These are phyloP conservation scores for Crucihimalaya himalaica DNA, from an alignment of 345 rosid genomes.

Conservation along the genomic window DNA sequence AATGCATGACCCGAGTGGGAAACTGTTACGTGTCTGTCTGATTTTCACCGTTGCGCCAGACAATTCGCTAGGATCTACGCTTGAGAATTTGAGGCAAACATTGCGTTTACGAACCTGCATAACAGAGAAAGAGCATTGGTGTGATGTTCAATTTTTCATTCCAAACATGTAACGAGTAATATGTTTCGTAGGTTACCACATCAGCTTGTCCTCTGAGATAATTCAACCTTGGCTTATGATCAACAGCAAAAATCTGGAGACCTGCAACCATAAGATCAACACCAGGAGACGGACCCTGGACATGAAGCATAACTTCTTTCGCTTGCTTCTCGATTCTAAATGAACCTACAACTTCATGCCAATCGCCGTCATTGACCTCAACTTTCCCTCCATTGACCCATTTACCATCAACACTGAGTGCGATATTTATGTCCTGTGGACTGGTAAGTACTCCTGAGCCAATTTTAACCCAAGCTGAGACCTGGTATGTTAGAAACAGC, in stretches of 20 bases:
- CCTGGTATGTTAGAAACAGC: slow-evolving; percentile 84
- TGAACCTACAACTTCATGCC: slow-evolving; percentile 94
- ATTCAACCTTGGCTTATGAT: slow-evolving; percentile 59
- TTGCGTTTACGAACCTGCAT: slow-evolving; percentile 84
- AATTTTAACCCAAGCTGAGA: slow-evolving; percentile 91
- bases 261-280: slow-evolving; percentile 79
- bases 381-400: slow-evolving; percentile 97
- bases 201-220: slow-evolving; percentile 66
- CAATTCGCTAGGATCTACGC: slow-evolving; percentile 42
- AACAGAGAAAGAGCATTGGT: slow-evolving; percentile 19
- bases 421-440: slow-evolving; percentile 81
- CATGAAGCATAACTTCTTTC: slow-evolving; percentile 69
- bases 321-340: slow-evolving; percentile 93
- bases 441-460: slow-evolving; percentile 48
- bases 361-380: slow-evolving; percentile 65
- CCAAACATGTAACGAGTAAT: background rate
- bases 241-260: slow-evolving; percentile 82
- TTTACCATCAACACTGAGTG: slow-evolving; percentile 80
- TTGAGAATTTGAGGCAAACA: slow-evolving; percentile 65
- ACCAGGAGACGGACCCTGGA: slow-evolving; percentile 85
- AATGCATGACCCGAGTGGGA: slow-evolving; percentile 86
- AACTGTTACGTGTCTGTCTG: slow-evolving; percentile 67
- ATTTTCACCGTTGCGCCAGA: slow-evolving; percentile 60
- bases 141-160: background rate
- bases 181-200: slow-evolving; percentile 46